Percentiles rank a stretch among this genome's conserved stretches.
Evolutionary conservation across 1,284 basidiomycete genomes (phyloP).

Genomic region (Phenoliferia sp.): DNA sequence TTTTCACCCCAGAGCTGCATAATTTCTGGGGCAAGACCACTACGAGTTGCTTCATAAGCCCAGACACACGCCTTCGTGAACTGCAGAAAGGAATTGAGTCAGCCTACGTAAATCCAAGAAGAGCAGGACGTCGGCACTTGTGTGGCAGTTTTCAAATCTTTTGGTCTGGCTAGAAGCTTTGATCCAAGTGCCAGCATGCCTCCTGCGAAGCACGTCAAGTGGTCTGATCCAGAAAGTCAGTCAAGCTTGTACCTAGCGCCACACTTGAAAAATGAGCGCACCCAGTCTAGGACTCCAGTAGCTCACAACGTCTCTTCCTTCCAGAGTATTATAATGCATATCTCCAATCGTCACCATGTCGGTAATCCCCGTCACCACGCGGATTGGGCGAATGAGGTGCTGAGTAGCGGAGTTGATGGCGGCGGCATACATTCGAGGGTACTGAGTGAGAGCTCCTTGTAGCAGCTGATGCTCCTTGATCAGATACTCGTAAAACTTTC

Average conservation of each 20-base stretch:
- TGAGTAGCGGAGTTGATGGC: conserved; percentile 47
- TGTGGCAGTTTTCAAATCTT: conserved; percentile 43
- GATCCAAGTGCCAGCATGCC: conserved; percentile 54
- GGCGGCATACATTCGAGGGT: conserved; percentile 47
- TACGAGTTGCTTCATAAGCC: conserved; percentile 44
- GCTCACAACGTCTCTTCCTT: background rate
- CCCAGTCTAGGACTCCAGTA: background rate
- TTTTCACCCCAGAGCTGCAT: conserved; percentile 40
- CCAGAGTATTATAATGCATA: background rate
- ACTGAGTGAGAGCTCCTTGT: conserved; percentile 37
- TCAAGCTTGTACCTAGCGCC: background rate
- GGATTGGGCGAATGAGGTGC: conserved; percentile 44
- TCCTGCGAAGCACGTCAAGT: conserved; percentile 52
- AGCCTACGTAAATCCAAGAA: background rate
- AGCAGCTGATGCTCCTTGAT: conserved; percentile 34
- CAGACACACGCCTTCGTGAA: conserved; percentile 53
- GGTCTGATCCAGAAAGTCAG: conserved; percentile 36
- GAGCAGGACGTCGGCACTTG: conserved; percentile 15
- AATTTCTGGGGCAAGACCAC: conserved; percentile 46
- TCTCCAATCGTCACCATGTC: conserved; percentile 41
- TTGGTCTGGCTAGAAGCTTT: conserved; percentile 44
- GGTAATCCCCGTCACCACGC: conserved; percentile 44
- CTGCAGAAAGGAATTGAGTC: background rate
- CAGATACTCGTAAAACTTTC: background rate
- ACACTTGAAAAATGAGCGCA: conserved; percentile 10